Conservation (phyloP, 179 eudicot genomes). For the Dionaea muscipula region DNA sequence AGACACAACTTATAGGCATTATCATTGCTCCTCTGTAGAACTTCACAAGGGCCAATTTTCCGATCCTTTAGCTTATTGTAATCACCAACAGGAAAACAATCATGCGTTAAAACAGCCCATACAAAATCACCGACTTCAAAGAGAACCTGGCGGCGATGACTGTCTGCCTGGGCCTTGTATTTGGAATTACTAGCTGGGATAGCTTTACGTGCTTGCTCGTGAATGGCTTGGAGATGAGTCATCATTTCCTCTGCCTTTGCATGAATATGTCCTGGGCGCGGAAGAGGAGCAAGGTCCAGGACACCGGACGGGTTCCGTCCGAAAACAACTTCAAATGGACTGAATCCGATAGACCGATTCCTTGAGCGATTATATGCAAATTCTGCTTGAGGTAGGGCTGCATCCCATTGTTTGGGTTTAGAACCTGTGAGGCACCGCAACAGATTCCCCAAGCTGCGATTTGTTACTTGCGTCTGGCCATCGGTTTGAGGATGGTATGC, state of each 20-base stretch:
- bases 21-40: background rate
- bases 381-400: conserved; percentile 1
- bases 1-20: too few species aligned
- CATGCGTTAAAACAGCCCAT: too few species aligned
- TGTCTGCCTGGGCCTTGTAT: too few species aligned
- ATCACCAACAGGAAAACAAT: too few species aligned
- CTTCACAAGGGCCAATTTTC: background rate
- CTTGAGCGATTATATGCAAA: conserved; percentile 4
- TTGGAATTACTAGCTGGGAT: too few species aligned
- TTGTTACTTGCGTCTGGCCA: background rate
- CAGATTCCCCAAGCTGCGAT: conserved; percentile 2
- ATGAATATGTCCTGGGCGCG: background rate
- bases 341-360: background rate
- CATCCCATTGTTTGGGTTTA: background rate
- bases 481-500: background rate
- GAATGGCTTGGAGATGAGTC: background rate
- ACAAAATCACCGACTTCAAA: too few species aligned
- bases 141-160: too few species aligned
- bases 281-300: background rate
- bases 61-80: background rate
- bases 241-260: background rate
- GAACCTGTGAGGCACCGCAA: background rate
- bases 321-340: background rate
- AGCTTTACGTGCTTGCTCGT: background rate
- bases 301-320: background rate